These are phyloP conservation scores for Daldinia bambusicola DNA, from an alignment of 495 filamentous ascomycete species.

Conservation along the genomic window DNA sequence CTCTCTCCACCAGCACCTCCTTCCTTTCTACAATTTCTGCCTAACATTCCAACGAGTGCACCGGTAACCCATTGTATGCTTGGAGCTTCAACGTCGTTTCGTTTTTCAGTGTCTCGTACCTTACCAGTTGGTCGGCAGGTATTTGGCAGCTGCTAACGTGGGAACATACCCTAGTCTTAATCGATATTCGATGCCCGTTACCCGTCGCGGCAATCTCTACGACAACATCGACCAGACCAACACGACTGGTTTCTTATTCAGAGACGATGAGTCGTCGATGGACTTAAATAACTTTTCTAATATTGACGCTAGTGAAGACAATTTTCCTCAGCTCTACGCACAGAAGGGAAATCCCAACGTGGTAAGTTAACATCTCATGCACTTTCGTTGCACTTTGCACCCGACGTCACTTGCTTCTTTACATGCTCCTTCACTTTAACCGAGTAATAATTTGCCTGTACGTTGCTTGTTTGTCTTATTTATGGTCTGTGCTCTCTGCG, in stretches of 20 bases:
- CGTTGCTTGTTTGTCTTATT: slow-evolving; percentile 1
- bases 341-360: slow-evolving; percentile 73
- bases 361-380: slow-evolving; percentile 63
- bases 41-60: not conserved
- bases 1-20: not conserved
- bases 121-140: not conserved
- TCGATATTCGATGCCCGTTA: slow-evolving; percentile 90
- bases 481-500: slow-evolving; percentile 2
- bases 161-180: slow-evolving; percentile 66
- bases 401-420: slow-evolving; percentile 5
- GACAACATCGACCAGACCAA: slow-evolving; percentile 76
- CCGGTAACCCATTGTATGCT: not conserved
- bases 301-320: slow-evolving; percentile 80
- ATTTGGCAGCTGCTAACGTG: slow-evolving; percentile 24
- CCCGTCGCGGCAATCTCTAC: slow-evolving; percentile 67
- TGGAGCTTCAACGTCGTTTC: not conserved
- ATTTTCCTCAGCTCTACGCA: slow-evolving; percentile 83
- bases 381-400: slow-evolving; percentile 3
- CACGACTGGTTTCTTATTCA: slow-evolving; percentile 84
- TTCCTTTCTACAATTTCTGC: not conserved
- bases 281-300: slow-evolving; percentile 70
- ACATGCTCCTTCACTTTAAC: not conserved
- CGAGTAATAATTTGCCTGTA: not conserved
- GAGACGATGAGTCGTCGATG: slow-evolving; percentile 75
- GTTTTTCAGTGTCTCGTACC: not conserved